Evolutionary conservation across 2,329 filamentous ascomycete genomes (phyloP).

Genomic region (Curvularia verruculosa): DNA sequence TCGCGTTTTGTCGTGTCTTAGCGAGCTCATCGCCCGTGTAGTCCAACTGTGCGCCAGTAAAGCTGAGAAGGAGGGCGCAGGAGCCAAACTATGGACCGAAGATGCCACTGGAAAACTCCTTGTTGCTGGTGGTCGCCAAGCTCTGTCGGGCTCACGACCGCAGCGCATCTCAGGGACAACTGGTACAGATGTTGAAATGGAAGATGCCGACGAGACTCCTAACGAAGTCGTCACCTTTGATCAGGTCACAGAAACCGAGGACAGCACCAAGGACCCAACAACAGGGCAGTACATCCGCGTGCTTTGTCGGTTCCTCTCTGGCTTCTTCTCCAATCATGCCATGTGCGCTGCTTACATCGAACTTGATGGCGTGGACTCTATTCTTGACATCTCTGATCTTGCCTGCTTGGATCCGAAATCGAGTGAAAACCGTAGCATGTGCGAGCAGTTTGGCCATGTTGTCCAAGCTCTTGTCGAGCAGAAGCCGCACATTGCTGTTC

Average conservation of each 20-base stretch:
- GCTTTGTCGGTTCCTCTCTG: constrained; percentile 75
- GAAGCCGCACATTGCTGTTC: constrained; percentile 79
- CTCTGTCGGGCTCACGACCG: constrained; percentile 49
- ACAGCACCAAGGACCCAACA: constrained; percentile 58
- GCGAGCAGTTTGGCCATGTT: constrained; percentile 73
- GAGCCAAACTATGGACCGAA: constrained; percentile 76
- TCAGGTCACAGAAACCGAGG: constrained; percentile 56
- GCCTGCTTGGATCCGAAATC: constrained; percentile 80
- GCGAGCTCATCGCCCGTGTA: constrained; percentile 87
- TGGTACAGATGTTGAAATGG: constrained; percentile 66
- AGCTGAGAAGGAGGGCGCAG: constrained; percentile 71
- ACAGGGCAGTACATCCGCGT: constrained; percentile 75
- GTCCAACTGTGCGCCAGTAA: constrained; percentile 74
- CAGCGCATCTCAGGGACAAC: constrained; percentile 38
- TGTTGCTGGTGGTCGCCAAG: constrained; percentile 62
- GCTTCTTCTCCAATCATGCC: constrained; percentile 75
- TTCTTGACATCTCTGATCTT: constrained; percentile 83
- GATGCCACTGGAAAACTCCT: constrained; percentile 64
- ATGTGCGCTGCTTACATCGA: constrained; percentile 78
- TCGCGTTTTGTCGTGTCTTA: constrained; percentile 81
- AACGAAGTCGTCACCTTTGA: constrained; percentile 42
- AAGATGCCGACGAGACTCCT: constrained; percentile 51
- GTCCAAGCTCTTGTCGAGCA: constrained; percentile 80
- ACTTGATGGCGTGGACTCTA: constrained; percentile 77
- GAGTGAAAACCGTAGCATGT: constrained; percentile 64